phyloP scores from a whole-genome alignment of 1,284 basidiomycete species.

The Sphaerobolus stellatus region DNA sequence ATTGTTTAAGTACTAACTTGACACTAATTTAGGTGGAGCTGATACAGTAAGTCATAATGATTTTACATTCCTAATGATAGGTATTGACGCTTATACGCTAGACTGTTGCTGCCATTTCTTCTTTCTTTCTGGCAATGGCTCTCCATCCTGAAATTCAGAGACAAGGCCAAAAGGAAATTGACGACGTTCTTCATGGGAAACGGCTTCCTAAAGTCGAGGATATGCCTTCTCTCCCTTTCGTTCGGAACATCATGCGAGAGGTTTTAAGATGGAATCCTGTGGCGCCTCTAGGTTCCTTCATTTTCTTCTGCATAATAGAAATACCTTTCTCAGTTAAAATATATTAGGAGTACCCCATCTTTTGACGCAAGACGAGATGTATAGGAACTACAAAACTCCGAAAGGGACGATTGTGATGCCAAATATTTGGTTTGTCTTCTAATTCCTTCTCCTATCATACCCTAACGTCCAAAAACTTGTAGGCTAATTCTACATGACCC shows the following conservation, averaged over 20 bases:
- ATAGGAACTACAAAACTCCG: too few relatives aligned
- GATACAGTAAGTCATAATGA: slow-evolving; percentile 11
- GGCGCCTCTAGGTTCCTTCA: neutral
- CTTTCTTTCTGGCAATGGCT: slow-evolving; percentile 25
- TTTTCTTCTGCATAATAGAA: too few relatives aligned
- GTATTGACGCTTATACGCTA: too few relatives aligned
- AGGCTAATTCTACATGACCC: neutral
- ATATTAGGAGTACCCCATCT: too few relatives aligned
- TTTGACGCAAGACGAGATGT: too few relatives aligned
- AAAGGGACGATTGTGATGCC: too few relatives aligned
- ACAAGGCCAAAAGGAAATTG: slow-evolving; percentile 2
- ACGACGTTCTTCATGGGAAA: neutral
- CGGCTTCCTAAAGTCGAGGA: neutral
- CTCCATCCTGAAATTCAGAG: slow-evolving; percentile 23
- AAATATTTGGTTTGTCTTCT: too few relatives aligned
- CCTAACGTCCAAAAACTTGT: too few relatives aligned
- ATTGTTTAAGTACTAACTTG: neutral
- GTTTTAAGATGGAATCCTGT: neutral
- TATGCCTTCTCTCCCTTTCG: neutral
- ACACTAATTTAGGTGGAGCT: slow-evolving; percentile 2
- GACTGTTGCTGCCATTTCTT: slow-evolving; percentile 14
- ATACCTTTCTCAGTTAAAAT: too few relatives aligned
- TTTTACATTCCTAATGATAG: too few relatives aligned
- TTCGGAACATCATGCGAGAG: neutral
- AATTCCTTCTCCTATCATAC: too few relatives aligned